phyloP scores from a whole-genome alignment of 768 basidiomycete genomes.

The Suillus brevipes region DNA sequence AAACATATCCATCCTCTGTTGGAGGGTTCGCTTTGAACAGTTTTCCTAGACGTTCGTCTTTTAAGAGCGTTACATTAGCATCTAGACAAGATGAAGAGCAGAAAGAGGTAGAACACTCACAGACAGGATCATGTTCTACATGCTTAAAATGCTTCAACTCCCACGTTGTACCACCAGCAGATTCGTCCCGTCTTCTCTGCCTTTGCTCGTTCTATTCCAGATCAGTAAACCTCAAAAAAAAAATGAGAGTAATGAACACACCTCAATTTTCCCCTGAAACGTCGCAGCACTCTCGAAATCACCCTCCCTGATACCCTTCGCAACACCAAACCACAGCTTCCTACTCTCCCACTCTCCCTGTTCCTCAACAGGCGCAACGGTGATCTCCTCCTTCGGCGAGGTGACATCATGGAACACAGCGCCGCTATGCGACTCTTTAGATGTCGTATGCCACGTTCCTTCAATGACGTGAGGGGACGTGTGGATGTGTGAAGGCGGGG shows the following conservation, averaged over 20 bases:
- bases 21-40: conserved; percentile 62
- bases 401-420: conserved; percentile 76
- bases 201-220: conserved; percentile 83
- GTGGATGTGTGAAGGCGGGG: conserved; percentile 47
- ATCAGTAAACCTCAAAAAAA: background rate
- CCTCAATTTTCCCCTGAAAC: conserved; percentile 90
- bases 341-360: conserved; percentile 88
- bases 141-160: conserved; percentile 73
- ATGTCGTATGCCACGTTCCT: conserved; percentile 78
- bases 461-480: conserved; percentile 58
- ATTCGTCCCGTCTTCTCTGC: conserved; percentile 82
- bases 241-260: background rate
- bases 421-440: conserved; percentile 48
- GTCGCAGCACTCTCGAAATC: conserved; percentile 89
- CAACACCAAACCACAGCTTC: conserved; percentile 80
- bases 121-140: conserved; percentile 69
- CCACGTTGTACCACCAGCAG: conserved; percentile 71
- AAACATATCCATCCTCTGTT: conserved; percentile 78
- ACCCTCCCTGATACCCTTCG: conserved; percentile 86
- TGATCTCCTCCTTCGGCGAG: conserved; percentile 73
- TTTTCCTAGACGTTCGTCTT: conserved; percentile 68
- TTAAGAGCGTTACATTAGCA: background rate
- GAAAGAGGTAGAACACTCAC: conserved; percentile 42
- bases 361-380: conserved; percentile 54
- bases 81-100: background rate